phyloP scores from a whole-genome alignment of 306 rosid genomes.

The Alnus rubra region DNA sequence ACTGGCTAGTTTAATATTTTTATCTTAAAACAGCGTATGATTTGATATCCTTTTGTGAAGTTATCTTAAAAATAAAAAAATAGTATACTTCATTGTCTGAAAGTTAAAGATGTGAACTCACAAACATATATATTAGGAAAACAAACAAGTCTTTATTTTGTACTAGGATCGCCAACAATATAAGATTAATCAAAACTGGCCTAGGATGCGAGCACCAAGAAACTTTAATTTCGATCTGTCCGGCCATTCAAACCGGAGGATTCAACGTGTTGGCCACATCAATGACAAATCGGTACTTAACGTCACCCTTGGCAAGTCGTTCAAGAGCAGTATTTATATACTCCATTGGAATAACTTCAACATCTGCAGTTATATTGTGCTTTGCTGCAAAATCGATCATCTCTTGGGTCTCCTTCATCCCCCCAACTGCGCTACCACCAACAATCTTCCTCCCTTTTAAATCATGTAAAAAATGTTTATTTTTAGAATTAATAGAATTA shows the following conservation, averaged over 20 bases:
- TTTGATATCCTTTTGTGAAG: too few species aligned
- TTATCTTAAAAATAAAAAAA: too few species aligned
- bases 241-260: not conserved
- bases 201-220: too few species aligned
- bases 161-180: too few species aligned
- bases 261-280: conserved; percentile 36
- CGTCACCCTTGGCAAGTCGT: conserved; percentile 33
- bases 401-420: conserved; percentile 37
- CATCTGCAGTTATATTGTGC: conserved; percentile 35
- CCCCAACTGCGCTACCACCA: conserved; percentile 36
- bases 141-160: too few species aligned
- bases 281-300: conserved; percentile 43
- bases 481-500: not conserved
- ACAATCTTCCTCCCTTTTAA: conserved; percentile 32
- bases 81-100: too few species aligned
- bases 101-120: too few species aligned
- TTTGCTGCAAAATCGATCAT: conserved; percentile 40
- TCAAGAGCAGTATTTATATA: conserved; percentile 34
- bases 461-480: not conserved
- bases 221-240: not conserved
- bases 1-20: too few species aligned
- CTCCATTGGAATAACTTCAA: conserved; percentile 39
- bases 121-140: too few species aligned
- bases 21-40: too few species aligned
- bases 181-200: too few species aligned